A percentile compares a stretch with the other conserved stretches of the same genome.
Evolutionary conservation across 2,329 filamentous ascomycete genomes (phyloP).

Genomic region (Sporothrix inflata): DNA sequence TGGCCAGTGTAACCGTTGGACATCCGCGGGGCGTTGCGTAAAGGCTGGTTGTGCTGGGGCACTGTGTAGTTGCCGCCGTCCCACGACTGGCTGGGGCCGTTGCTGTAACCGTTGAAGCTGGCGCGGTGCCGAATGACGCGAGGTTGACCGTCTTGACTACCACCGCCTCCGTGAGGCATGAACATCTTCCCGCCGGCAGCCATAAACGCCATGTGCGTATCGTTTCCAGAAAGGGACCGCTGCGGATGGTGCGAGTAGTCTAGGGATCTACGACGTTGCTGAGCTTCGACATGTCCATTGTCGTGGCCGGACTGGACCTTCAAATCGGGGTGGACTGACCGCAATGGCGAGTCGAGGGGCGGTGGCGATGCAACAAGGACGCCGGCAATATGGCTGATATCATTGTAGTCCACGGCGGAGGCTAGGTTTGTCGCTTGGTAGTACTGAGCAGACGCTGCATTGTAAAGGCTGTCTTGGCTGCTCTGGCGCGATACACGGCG

Average conservation of each 20-base stretch:
- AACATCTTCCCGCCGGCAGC: not conserved
- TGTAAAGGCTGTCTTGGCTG: conserved; percentile 41
- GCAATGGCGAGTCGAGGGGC: not conserved
- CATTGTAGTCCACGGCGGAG: not conserved
- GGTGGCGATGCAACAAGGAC: conserved; percentile 21
- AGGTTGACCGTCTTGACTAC: conserved; percentile 17
- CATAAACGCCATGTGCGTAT: not conserved
- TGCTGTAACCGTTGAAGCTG: conserved; percentile 41
- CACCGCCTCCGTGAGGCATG: not conserved
- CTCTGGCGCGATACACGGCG: conserved; percentile 37
- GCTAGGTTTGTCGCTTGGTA: not conserved
- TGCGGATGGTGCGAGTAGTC: not conserved
- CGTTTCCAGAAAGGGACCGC: conserved; percentile 9
- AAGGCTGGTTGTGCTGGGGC: not conserved
- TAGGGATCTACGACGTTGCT: conserved; percentile 37
- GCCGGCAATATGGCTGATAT: not conserved
- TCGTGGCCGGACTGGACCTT: conserved; percentile 39
- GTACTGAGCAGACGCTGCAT: not conserved
- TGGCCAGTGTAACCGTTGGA: conserved; percentile 27
- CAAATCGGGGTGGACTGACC: conserved; percentile 35
- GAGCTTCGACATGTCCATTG: conserved; percentile 22
- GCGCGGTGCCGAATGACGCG: conserved; percentile 41
- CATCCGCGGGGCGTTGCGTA: conserved; percentile 11
- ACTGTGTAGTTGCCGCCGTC: conserved; percentile 27
- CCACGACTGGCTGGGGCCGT: conserved; percentile 33